Evolutionary conservation across 768 basidiomycete species (phyloP), one percentile per base, ranked within the genome.

Genomic region (Mycena sanguinolenta): DNA sequence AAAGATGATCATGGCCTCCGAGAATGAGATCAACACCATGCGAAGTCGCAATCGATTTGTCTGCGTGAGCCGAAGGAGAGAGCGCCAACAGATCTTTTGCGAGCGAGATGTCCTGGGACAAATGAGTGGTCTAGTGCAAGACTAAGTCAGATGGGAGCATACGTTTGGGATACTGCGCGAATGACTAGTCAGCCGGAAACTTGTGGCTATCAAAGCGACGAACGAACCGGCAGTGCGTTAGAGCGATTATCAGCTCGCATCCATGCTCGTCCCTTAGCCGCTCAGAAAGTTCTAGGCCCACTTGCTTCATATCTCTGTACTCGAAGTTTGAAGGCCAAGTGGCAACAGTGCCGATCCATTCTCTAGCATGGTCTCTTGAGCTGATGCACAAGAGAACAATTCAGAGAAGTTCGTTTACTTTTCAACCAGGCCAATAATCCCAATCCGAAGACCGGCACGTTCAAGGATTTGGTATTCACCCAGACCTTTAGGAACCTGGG

Each of bases 1-100:
- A 95, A 4, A 92, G 82, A 71, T 97, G 96, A 76, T 97, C 96
- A 75, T 97, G 96, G 2, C 96, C 96, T 5, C 96, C 96, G 3
- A 97, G 86, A 46, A 97, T 79, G 28, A 96, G 80, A 76, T 97
- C 96, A 2, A 91, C 91, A 8, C 96, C 96, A 71, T 97, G 95
- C 54, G 83, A 77, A 50, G 80, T 78, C 23, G 81, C 81, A 49
- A 92, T 84, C 2, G 87, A 74, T 6, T 74, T 75, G 4, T 69
- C 67, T 36, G 81, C 60, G 75, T 91, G 91, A 21, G 82, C 84
- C 16, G 84, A 81, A 1, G 92, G 89, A 5, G 92, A 90, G 25
- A 85, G 80, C 0, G 91, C 91, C 27, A 85, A 75, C 2, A 94
- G 72, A n/a, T 85, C 84, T 77, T 92, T 92, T 1, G 94, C 94